phyloP scores from a whole-genome alignment of 2,329 filamentous ascomycete species.

The Cucurbitaria berberidis region DNA sequence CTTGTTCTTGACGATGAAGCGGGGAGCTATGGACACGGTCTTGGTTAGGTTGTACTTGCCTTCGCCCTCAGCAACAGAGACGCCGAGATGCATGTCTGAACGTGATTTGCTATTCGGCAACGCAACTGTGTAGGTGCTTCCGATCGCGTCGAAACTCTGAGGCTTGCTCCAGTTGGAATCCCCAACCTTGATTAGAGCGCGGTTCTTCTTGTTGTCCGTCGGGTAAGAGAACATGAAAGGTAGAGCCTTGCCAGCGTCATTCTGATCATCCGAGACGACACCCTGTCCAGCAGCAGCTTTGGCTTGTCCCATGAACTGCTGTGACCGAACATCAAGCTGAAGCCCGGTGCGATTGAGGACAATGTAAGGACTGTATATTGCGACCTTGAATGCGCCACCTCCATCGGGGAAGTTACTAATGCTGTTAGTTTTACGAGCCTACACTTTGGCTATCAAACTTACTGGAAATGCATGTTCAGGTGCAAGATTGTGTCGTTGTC shows the following conservation, averaged over 20 bases:
- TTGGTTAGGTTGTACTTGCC: constrained; percentile 99
- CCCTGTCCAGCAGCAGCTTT: constrained; percentile 84
- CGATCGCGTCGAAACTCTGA: constrained; percentile 97
- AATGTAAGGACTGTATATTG: constrained; percentile 92
- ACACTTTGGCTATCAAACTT: constrained; percentile 33
- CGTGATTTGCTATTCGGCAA: constrained; percentile 73
- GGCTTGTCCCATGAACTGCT: constrained; percentile 83
- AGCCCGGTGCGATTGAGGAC: constrained; percentile 95
- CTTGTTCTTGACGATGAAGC: constrained; percentile 94
- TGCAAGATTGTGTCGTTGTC: constrained; percentile 78
- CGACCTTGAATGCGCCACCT: constrained; percentile 94
- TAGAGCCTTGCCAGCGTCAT: constrained; percentile 73
- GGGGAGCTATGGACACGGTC: constrained; percentile 88
- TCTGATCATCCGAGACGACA: constrained; percentile 61
- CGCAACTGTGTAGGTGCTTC: constrained; percentile 87
- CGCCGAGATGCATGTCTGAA: constrained; percentile 87
- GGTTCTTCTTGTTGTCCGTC: constrained; percentile 87
- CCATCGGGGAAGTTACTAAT: constrained; percentile 77
- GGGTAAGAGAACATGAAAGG: constrained; percentile 97
- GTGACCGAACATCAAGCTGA: constrained; percentile 84
- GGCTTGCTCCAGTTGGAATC: constrained; percentile 96
- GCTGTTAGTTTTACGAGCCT: constrained; percentile 17
- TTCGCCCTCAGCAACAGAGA: constrained; percentile 87
- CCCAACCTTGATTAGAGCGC: constrained; percentile 83
- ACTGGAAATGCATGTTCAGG: constrained; percentile 88